Conservation (phyloP, 441 rosid genomes). For the Kokia cookei region DNA sequence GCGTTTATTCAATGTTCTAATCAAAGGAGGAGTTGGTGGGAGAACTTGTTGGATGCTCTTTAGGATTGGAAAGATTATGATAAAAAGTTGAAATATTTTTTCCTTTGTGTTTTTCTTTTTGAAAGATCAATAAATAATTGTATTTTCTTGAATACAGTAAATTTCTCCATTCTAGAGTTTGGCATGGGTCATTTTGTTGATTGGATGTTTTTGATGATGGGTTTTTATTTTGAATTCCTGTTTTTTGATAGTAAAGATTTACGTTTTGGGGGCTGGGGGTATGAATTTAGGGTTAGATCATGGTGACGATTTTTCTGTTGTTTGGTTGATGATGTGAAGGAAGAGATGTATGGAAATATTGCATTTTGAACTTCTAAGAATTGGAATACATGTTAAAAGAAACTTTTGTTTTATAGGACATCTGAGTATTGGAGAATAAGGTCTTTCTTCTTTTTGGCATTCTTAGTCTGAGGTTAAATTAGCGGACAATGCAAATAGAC, state of each 20-base stretch:
- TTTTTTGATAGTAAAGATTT: neutral
- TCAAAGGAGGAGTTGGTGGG: neutral
- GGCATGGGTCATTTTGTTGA: neutral
- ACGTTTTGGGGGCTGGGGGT: neutral
- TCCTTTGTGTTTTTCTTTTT: neutral
- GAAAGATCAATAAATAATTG: neutral
- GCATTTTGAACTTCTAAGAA: neutral
- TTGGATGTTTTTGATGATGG: neutral
- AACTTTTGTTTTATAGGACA: neutral
- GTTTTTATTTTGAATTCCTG: neutral
- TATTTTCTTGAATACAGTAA: neutral
- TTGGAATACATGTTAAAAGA: neutral
- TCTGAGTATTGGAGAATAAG: neutral
- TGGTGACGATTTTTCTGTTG: neutral
- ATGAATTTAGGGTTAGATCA: neutral
- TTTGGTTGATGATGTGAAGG: neutral
- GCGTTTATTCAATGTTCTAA: neutral
- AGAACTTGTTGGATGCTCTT: neutral
- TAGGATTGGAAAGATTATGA: neutral
- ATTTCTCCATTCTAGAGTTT: neutral
- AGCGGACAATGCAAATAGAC: neutral
- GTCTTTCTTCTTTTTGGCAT: neutral
- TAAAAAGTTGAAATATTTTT: neutral
- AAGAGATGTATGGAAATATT: neutral
- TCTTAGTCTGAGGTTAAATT: neutral